Evolutionary conservation across 306 rosid genomes (phyloP).

Genomic region (Begonia fuchsioides): DNA sequence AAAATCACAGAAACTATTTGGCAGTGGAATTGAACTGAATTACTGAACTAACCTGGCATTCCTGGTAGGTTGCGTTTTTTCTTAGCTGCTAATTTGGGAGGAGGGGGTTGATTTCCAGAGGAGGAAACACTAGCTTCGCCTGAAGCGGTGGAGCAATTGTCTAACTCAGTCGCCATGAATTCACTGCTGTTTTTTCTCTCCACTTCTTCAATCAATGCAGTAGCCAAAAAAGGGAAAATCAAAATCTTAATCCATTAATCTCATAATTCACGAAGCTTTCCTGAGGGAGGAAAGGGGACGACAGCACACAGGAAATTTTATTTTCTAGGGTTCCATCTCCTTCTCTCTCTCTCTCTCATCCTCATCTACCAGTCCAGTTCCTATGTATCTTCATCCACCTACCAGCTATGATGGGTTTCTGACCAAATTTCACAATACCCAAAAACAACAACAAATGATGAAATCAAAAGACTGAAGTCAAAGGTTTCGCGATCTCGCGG

Average conservation of each 20-base stretch:
- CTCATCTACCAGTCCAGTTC: conserved; percentile 55
- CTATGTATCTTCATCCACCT: conserved; percentile 28
- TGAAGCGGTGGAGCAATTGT: conserved; percentile 62
- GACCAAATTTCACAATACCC: conserved; percentile 42
- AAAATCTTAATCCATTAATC: conserved; percentile 28
- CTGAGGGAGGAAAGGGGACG: not conserved
- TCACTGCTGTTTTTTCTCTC: not conserved
- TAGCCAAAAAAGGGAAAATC: conserved; percentile 3
- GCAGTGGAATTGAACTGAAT: not conserved
- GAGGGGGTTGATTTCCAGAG: conserved; percentile 37
- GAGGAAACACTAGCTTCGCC: conserved; percentile 81
- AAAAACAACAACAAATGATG: conserved; percentile 28
- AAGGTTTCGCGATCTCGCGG: conserved; percentile 3
- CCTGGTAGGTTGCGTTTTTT: conserved; percentile 46
- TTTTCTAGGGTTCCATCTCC: conserved; percentile 20
- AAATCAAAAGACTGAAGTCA: conserved; percentile 18
- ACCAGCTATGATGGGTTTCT: conserved; percentile 45
- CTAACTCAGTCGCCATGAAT: conserved; percentile 55
- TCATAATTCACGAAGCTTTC: conserved; percentile 20
- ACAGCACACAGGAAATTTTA: conserved; percentile 14
- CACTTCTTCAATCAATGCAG: conserved; percentile 6
- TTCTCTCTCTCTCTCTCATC: not conserved
- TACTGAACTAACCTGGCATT: conserved; percentile 40
- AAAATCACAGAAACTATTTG: not conserved
- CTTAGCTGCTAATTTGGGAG: conserved; percentile 25